Evolutionary conservation across 2,329 filamentous ascomycete genomes (phyloP).

Genomic region (Calonectria hongkongensis): DNA sequence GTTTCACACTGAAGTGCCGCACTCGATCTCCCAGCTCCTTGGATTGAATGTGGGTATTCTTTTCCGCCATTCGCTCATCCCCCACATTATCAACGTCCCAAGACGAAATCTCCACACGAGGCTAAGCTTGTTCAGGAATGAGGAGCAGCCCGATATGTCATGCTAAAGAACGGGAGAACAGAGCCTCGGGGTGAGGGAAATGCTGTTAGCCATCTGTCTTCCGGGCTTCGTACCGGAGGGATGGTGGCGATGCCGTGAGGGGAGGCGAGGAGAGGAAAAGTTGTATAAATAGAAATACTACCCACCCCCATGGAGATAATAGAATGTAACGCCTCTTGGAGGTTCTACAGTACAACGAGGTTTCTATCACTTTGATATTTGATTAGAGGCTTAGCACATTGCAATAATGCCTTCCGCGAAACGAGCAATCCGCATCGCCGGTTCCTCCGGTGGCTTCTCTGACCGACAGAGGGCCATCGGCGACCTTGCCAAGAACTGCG

Average conservation of each 20-base stretch:
- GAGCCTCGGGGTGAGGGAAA: slow-evolving; percentile 9
- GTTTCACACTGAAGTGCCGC: not conserved
- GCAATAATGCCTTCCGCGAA: slow-evolving; percentile 53
- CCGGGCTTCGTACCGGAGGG: slow-evolving; percentile 25
- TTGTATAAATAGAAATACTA: slow-evolving; percentile 25
- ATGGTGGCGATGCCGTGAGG: slow-evolving; percentile 25
- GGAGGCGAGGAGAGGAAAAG: not conserved
- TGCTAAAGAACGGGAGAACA: slow-evolving; percentile 1
- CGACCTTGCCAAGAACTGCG: slow-evolving; percentile 62
- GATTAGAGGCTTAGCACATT: not conserved
- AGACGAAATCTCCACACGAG: slow-evolving; percentile 22
- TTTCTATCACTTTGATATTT: not conserved
- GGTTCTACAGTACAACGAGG: not conserved
- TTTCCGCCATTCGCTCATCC: slow-evolving; percentile 31
- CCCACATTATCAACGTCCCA: slow-evolving; percentile 33
- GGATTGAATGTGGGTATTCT: slow-evolving; percentile 33
- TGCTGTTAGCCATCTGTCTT: slow-evolving; percentile 35
- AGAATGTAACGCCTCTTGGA: not conserved
- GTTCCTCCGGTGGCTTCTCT: slow-evolving; percentile 65
- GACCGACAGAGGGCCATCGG: slow-evolving; percentile 64
- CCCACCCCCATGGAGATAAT: not conserved
- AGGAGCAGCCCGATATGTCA: slow-evolving; percentile 11
- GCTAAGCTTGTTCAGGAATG: slow-evolving; percentile 31
- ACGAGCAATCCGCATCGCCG: slow-evolving; percentile 64
- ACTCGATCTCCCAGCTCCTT: not conserved